A percentile compares a stretch with the other conserved stretches of the same genome.
Conservation (phyloP, 768 basidiomycete species). For the Pulveroboletus ravenelii region DNA sequence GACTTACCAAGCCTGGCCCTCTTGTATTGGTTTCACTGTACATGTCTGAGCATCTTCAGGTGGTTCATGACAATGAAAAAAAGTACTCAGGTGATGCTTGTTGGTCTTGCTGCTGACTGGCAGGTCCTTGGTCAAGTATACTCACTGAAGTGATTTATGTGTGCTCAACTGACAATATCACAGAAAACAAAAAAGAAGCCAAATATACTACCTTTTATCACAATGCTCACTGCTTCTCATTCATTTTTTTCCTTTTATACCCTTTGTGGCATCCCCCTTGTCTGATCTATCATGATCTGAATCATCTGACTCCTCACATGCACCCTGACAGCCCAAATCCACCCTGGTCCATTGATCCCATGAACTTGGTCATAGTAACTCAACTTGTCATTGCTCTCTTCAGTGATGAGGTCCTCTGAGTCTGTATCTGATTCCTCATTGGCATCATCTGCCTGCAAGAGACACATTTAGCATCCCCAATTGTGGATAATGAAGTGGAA, state of each 20-base stretch:
- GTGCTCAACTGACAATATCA: no score
- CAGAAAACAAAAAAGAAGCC: no score
- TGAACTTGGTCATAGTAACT: conserved; percentile 43
- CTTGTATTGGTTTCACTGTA: no score
- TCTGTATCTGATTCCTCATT: conserved; percentile 60
- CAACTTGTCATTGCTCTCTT: conserved; percentile 45
- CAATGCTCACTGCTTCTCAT: conserved; percentile 35
- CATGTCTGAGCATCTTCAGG: no score
- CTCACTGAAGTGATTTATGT: not conserved
- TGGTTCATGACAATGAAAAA: no score
- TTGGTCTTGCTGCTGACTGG: no score
- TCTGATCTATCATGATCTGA: conserved; percentile 44
- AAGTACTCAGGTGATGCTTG: no score
- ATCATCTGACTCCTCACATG: conserved; percentile 45
- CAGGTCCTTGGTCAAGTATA: no score
- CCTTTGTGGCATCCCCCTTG: conserved; percentile 18
- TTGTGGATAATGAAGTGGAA: not conserved
- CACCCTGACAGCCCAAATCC: not conserved
- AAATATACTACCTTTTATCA: no score
- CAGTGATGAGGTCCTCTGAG: conserved; percentile 38
- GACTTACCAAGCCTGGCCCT: no score
- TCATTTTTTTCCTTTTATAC: conserved; percentile 39
- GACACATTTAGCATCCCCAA: conserved; percentile 32
- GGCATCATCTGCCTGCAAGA: conserved; percentile 47
- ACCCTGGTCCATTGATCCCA: no score